Evolutionary conservation across 768 basidiomycete species (phyloP).

Genomic region (Russula griseocarnosa): DNA sequence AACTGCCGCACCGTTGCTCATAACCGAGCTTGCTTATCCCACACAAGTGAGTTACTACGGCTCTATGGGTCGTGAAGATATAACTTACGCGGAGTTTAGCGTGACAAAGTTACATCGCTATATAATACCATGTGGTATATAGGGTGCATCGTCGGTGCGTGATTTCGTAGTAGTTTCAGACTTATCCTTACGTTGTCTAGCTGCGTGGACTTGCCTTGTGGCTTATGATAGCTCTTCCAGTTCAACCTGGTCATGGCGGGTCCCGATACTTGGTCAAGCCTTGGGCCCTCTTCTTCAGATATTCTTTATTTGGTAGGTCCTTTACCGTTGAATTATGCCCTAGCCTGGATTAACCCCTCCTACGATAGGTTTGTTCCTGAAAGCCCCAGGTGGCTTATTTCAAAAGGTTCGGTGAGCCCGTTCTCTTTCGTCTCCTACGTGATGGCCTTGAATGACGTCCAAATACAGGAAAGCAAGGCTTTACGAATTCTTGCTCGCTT

Average conservation of each 20-base stretch:
- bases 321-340: not conserved
- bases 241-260: conserved; percentile 59
- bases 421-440: not conserved
- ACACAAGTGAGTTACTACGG: conserved; percentile 47
- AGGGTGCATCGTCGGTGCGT: conserved; percentile 58
- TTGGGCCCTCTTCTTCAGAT: conserved; percentile 55
- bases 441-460: not conserved
- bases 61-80: not conserved
- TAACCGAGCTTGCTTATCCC: conserved; percentile 67
- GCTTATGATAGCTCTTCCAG: conserved; percentile 35
- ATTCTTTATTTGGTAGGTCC: conserved; percentile 46
- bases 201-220: conserved; percentile 48
- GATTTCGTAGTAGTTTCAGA: conserved; percentile 31
- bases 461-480: conserved; percentile 51
- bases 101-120: conserved; percentile 55
- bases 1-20: conserved; percentile 59
- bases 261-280: conserved; percentile 62
- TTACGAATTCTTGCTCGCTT: conserved; percentile 60
- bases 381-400: conserved; percentile 62
- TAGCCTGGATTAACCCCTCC: not conserved
- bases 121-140: conserved; percentile 76
- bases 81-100: conserved; percentile 35
- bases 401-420: conserved; percentile 51
- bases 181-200: conserved; percentile 27
- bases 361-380: conserved; percentile 57